Evolutionary conservation across 371 early-diverging fungal genomes (phyloP).

Genomic region (Rhizopus delemar): DNA sequence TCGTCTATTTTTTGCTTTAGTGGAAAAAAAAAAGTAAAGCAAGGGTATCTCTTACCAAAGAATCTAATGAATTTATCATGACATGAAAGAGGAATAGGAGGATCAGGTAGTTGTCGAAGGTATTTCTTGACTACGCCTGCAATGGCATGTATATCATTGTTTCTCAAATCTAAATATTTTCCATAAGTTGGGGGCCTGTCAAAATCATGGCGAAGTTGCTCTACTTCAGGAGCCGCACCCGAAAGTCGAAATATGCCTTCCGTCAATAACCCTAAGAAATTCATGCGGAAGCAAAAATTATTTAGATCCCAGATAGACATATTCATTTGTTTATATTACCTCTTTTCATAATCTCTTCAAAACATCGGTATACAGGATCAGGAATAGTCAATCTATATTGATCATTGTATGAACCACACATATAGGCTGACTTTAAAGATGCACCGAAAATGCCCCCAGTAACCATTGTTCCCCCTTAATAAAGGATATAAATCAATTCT

Average conservation of each 20-base stretch:
- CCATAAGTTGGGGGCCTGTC: constrained; percentile 44
- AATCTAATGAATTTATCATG: constrained; percentile 36
- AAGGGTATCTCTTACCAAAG: constrained; percentile 19
- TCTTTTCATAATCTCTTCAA: constrained; percentile 43
- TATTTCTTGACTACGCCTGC: constrained; percentile 47
- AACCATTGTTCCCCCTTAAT: constrained; percentile 5
- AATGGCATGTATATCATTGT: constrained; percentile 47
- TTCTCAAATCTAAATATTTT: constrained; percentile 38
- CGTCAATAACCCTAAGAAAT: constrained; percentile 29
- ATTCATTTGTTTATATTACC: constrained; percentile 24
- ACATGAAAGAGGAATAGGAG: constrained; percentile 36
- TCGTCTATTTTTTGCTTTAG: constrained; percentile 9
- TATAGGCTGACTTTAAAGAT: constrained; percentile 37
- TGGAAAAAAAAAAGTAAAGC: background rate
- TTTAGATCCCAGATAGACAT: constrained; percentile 11
- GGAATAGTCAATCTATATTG: constrained; percentile 34
- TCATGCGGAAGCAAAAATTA: constrained; percentile 6
- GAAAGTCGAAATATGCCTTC: constrained; percentile 53
- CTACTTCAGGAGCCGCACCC: constrained; percentile 49
- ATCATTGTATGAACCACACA: constrained; percentile 35
- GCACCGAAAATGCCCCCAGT: constrained; percentile 46
- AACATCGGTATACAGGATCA: constrained; percentile 42
- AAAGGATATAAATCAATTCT: background rate
- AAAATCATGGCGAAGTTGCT: constrained; percentile 34
- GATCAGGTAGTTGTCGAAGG: constrained; percentile 41